These are phyloP conservation scores for Raphidocelis subcapitata DNA, from an alignment of 139 green algal genomes.

Conservation along the genomic window DNA sequence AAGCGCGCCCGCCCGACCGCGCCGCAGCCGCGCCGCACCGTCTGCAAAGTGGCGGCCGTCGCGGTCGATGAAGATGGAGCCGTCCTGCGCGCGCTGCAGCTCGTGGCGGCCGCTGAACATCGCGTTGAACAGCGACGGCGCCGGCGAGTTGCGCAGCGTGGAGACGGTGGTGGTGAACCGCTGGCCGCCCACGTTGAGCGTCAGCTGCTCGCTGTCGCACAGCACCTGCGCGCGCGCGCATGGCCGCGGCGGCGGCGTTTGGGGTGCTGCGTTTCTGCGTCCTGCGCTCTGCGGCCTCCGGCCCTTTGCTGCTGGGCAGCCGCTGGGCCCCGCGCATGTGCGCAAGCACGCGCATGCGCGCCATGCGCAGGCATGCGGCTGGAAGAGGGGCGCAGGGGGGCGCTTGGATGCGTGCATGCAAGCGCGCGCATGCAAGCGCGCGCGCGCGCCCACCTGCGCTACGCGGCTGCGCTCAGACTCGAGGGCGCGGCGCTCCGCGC, in stretches of 20 bases:
- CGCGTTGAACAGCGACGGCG: conserved; percentile 62
- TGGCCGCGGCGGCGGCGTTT: too few species aligned
- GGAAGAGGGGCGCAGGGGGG: neutral
- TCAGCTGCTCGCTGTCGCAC: conserved; percentile 47
- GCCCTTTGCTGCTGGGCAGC: neutral
- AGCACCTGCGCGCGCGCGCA: conserved; percentile 8
- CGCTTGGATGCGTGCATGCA: neutral
- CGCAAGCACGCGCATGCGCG: neutral
- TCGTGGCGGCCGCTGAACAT: conserved; percentile 68
- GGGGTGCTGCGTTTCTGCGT: too few species aligned
- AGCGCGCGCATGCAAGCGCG: neutral
- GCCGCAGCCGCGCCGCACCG: neutral
- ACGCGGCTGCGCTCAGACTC: conserved; percentile 44
- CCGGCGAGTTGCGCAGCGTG: conserved; percentile 63
- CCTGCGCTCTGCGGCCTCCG: neutral
- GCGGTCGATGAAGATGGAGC: conserved; percentile 26
- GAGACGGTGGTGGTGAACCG: conserved; percentile 64
- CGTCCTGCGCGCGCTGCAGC: conserved; percentile 9
- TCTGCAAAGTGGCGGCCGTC: conserved; percentile 61
- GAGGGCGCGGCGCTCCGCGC: conserved; percentile 41
- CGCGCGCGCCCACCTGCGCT: conserved; percentile 12
- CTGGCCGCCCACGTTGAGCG: conserved; percentile 62
- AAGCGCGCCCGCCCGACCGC: too few species aligned
- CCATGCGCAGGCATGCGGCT: neutral
- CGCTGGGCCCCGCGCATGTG: neutral